Evolutionary conservation across 2,329 filamentous ascomycete species (phyloP), one percentile per base, ranked within the genome.

Genomic region (Albophoma yamanashiensis): DNA sequence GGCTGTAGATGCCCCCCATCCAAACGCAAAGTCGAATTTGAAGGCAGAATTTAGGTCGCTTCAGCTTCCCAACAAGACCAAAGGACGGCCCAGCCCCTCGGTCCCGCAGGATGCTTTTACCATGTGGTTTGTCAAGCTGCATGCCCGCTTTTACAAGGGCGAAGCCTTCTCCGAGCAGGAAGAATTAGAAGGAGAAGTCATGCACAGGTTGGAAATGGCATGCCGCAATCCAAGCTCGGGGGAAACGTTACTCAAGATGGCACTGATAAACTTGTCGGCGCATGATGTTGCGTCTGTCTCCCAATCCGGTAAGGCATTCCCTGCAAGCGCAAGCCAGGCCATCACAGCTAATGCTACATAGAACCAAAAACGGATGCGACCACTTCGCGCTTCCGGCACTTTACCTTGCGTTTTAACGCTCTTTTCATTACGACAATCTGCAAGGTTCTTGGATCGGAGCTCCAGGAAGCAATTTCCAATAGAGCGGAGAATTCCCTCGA

Each of bases 191-290:
- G 85, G 85, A 61, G 91, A 96, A 71, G 89, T 97, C 15, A 79
- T 96, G 62, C 87, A 88, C 66, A 88, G 92, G 57, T 77, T 96
- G 43, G 82, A 86, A 56, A 82, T 89, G 65, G 84, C 90, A 38
- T 77, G 94, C 36, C 91, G 89, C 69, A 84, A 86, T 62, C 81
- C 85, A 12, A 81, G 83, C 1, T 79, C 88, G 56, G 83, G 87
- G 53, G 80, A 80, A 15, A 81, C 84, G 15, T 72, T 97, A 36
- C 82, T 89, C 63, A 94, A 92, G 70, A 88, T 97, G 73, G 83
- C 90, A 7, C 77, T 97, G 53, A 85, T 93, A 65, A 97, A 95
- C 67, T 89, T 97, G 63, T 86, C 91, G 7, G 91, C 92, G 8
- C 91, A 94, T 71, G 83, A 88, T 64, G 82, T 90, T 68, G 88